Evolutionary conservation across 257 asterid species (phyloP).

Genomic region (Capsicum rhomboideum): DNA sequence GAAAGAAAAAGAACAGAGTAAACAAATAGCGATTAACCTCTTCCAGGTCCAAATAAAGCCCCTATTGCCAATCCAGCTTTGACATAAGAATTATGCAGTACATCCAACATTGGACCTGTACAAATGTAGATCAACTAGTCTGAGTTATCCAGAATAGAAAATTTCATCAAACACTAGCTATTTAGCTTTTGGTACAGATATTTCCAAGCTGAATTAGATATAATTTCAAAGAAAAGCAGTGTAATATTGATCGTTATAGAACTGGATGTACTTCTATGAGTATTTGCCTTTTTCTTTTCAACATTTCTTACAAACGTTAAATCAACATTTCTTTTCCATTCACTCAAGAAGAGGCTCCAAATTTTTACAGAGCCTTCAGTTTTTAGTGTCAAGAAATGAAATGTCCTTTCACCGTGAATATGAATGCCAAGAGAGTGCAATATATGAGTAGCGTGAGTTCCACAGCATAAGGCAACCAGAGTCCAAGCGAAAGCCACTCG

Average conservation of each 20-base stretch:
- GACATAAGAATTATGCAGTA: slow-evolving; percentile 78
- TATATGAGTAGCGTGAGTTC: slow-evolving; percentile 79
- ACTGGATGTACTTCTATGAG: background rate
- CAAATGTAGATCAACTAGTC: slow-evolving; percentile 1
- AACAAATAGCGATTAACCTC: slow-evolving; percentile 50
- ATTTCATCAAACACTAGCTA: background rate
- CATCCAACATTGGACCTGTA: slow-evolving; percentile 58
- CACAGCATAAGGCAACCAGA: slow-evolving; percentile 89
- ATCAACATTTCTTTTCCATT: background rate
- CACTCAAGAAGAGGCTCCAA: background rate
- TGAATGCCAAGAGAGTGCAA: slow-evolving; percentile 89
- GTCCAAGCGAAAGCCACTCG: slow-evolving; percentile 93
- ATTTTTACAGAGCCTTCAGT: background rate
- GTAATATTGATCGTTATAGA: background rate
- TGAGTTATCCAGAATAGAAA: background rate
- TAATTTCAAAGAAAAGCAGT: background rate
- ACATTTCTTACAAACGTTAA: background rate
- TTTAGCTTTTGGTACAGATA: background rate
- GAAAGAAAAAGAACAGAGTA: background rate
- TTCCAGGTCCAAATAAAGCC: slow-evolving; percentile 90
- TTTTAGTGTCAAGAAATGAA: background rate
- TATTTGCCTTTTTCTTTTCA: background rate
- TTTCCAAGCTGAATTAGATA: background rate
- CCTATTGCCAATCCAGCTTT: slow-evolving; percentile 89
- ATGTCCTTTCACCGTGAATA: slow-evolving; percentile 51